Evolutionary conservation across 1,139 yeast species (phyloP).

Genomic region (Geotrichum candidum): DNA sequence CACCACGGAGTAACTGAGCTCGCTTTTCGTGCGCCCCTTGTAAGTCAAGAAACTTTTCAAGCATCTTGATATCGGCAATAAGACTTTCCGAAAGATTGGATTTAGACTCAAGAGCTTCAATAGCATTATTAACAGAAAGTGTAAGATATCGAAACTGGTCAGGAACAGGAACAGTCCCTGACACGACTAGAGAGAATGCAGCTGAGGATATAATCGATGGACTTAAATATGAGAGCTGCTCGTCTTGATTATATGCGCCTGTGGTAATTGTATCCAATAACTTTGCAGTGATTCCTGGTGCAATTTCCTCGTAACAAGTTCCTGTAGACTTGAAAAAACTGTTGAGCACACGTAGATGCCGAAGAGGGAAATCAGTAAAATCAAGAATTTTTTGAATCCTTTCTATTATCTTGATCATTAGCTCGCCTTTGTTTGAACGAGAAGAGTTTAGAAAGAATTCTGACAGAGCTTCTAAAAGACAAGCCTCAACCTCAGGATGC

Average conservation of each 20-base stretch:
- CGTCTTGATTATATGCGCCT: conserved; percentile 5
- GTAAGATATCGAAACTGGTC: conserved; percentile 17
- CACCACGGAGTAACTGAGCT: conserved; percentile 18
- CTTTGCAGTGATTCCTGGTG: not conserved
- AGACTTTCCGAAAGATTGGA: conserved; percentile 9
- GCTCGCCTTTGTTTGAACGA: conserved; percentile 1
- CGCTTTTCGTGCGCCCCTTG: conserved; percentile 24
- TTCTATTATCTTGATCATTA: conserved; percentile 7
- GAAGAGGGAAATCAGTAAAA: conserved; percentile 10
- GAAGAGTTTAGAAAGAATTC: conserved; percentile 8
- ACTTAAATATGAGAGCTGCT: conserved; percentile 2
- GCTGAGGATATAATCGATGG: conserved; percentile 16
- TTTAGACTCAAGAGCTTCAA: conserved; percentile 13
- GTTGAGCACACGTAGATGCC: conserved; percentile 8
- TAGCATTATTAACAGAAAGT: conserved; percentile 12
- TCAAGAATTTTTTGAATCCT: conserved; percentile 5
- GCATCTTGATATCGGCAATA: conserved; percentile 12
- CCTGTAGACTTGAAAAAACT: conserved; percentile 11
- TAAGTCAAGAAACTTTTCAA: conserved; percentile 20
- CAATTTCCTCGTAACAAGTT: conserved; percentile 5
- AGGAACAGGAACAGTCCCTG: conserved; percentile 15
- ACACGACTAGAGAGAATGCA: conserved; percentile 15
- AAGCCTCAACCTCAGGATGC: conserved; percentile 8
- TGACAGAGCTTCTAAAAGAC: conserved; percentile 12
- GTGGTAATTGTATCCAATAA: conserved; percentile 6